Conservation (phyloP, 2,329 filamentous ascomycete species). For the Plectosphaerella cucumerina region DNA sequence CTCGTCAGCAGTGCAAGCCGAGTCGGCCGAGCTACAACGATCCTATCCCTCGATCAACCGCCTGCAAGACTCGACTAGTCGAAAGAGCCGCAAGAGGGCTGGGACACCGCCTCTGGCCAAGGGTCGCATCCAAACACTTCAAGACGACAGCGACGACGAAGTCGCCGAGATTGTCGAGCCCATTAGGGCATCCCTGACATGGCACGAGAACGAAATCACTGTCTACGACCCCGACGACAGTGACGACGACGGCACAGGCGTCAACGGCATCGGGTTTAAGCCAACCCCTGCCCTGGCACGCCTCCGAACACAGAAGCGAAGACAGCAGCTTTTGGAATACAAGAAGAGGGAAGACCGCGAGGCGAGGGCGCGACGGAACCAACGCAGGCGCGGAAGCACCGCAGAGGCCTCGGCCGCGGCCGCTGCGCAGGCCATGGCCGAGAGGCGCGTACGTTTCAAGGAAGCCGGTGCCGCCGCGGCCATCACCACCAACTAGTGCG, state of each 20-base stretch:
- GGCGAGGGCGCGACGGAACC: conserved; percentile 51
- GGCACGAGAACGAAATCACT: conserved; percentile 66
- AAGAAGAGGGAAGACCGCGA: conserved; percentile 57
- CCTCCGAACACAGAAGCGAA: conserved; percentile 50
- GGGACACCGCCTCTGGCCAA: conserved; percentile 31
- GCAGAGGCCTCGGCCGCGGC: conserved; percentile 12
- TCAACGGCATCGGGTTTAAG: conserved; percentile 65
- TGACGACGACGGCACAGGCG: conserved; percentile 63
- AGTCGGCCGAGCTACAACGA: conserved; percentile 19
- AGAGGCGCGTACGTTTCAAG: conserved; percentile 34
- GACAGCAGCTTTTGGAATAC: conserved; percentile 60
- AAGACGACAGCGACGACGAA: conserved; percentile 25
- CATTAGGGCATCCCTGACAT: conserved; percentile 56
- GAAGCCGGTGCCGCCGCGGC: conserved; percentile 26
- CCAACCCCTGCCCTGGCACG: conserved; percentile 59
- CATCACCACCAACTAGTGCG: conserved; percentile 4
- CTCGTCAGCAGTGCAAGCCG: conserved; percentile 11
- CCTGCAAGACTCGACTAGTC: conserved; percentile 32
- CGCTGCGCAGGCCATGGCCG: conserved; percentile 11
- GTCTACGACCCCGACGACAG: conserved; percentile 60
- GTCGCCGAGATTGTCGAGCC: conserved; percentile 40
- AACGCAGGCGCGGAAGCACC: conserved; percentile 38
- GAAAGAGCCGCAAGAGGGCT: conserved; percentile 22
- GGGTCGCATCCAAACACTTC: conserved; percentile 6
- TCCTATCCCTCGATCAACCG: conserved; percentile 34